Evolutionary conservation across 805 yeast genomes (phyloP), one percentile per base, ranked within the genome.

Genomic region (Metschnikowia drakensbergensis): DNA sequence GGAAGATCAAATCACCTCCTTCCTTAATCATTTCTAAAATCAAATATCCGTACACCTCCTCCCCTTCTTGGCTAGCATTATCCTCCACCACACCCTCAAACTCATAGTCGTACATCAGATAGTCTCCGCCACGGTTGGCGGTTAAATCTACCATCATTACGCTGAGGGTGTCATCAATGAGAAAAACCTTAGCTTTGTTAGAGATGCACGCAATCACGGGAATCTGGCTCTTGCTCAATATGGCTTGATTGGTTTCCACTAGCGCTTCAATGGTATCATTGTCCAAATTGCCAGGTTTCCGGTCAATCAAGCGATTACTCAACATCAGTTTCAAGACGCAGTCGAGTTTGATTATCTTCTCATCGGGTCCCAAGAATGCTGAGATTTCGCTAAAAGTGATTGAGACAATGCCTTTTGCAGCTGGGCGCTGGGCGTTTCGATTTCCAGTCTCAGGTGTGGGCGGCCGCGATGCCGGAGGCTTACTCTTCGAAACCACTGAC

Each of bases 31-130:
- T 68, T 58, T 86, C 91, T 28, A 86, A 59, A 9, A 84, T 83
- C 40, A 85, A 67, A 57, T 79, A 84, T 0, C 92, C 94, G 47
- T 71, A 76, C 25, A 72, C 71, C 5, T 72, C 71, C 17, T 65
- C 68, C 49, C 81, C 86, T 3, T 41, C 33, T 25, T 42, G 49
- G 11, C 34, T 36, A 5, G 39, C 51, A 25, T 51, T 54, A 27
- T 54, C 55, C 25, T 49, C 58, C 17, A 54, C 52, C 9, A 48
- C 45, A 29, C 54, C 49, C 53, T 82, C 83, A 64, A 86, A 86
- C 61, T 86, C 92, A 64, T 83, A 85, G 64, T 86, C 92, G 61
- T 86, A 86, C 83, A 86, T 82, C 59, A 87, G 86, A 47, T 86
- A 80, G 54, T 55, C 59, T 4, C 52, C 54, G 5, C 60, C 60